phyloP scores from a whole-genome alignment of 306 rosid species.

The Betula pendula region DNA sequence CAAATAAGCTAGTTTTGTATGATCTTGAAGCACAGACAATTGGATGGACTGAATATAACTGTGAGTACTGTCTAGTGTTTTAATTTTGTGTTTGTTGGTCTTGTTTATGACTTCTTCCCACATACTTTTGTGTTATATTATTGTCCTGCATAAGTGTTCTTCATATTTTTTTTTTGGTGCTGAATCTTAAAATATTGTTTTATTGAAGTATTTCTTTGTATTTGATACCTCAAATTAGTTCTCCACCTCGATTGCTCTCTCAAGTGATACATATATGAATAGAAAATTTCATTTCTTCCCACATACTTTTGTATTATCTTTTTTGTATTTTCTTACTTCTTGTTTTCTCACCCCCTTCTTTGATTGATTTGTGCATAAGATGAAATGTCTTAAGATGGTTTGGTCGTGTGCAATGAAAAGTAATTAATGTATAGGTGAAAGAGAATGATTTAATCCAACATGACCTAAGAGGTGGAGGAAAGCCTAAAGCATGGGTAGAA shows the following conservation, averaged over 20 bases:
- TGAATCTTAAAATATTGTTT: not conserved
- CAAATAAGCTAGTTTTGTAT: slow-evolving; percentile 68
- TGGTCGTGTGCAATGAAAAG: no score
- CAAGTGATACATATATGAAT: not conserved
- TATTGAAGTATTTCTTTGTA: not conserved
- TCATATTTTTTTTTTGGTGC: not conserved
- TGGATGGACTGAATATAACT: slow-evolving; percentile 77
- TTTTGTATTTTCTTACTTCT: not conserved
- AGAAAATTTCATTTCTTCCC: not conserved
- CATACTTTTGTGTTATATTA: not conserved
- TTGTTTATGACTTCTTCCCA: slow-evolving; percentile 10
- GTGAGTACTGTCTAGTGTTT: slow-evolving; percentile 53
- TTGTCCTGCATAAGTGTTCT: not conserved
- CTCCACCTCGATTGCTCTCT: not conserved
- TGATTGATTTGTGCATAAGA: not conserved
- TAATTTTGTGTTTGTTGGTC: slow-evolving; percentile 7
- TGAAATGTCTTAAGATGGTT: not conserved
- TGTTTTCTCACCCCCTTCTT: not conserved
- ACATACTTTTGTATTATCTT: not conserved
- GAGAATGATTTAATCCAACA: no score
- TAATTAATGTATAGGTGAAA: no score
- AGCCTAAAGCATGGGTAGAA: no score
- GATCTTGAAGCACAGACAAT: slow-evolving; percentile 68
- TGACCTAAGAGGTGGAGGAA: no score
- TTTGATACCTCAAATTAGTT: not conserved